phyloP scores from a whole-genome alignment of 2,329 filamentous ascomycete genomes.

The Reticulascus tulasneorum region DNA sequence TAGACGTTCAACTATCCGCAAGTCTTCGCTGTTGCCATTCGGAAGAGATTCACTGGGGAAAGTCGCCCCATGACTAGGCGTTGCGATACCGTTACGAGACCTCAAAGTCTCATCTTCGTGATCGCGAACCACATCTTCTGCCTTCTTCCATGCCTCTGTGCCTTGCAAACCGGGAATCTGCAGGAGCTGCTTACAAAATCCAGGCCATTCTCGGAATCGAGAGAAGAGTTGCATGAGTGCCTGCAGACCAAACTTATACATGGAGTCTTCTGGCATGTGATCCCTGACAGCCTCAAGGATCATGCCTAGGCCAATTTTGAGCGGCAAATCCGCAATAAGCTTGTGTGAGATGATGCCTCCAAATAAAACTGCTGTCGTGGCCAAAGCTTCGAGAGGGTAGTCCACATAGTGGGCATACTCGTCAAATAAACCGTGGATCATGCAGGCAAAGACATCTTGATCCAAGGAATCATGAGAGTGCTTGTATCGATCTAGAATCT shows the following conservation, averaged over 20 bases:
- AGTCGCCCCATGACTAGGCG: conserved; percentile 27
- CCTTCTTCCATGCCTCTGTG: conserved; percentile 79
- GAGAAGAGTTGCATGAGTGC: conserved; percentile 84
- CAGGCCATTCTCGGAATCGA: conserved; percentile 89
- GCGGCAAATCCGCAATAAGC: conserved; percentile 81
- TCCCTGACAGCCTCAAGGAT: conserved; percentile 94
- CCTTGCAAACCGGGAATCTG: conserved; percentile 77
- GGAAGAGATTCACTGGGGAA: conserved; percentile 49
- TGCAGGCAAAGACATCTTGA: conserved; percentile 95
- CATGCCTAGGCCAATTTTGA: conserved; percentile 94
- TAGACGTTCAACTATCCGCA: conserved; percentile 53
- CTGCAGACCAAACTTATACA: conserved; percentile 98
- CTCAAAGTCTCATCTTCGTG: conserved; percentile 57
- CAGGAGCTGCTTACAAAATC: conserved; percentile 81
- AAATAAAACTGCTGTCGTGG: conserved; percentile 93
- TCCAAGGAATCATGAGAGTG: conserved; percentile 77
- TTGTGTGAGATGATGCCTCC: conserved; percentile 94
- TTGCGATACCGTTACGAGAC: conserved; percentile 48
- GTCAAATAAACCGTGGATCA: conserved; percentile 97
- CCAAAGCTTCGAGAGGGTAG: conserved; percentile 92
- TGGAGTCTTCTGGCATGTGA: conserved; percentile 74
- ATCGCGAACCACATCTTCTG: conserved; percentile 73
- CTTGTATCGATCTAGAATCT: conserved; percentile 82
- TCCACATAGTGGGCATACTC: conserved; percentile 94
- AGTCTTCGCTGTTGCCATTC: conserved; percentile 69